Conservation (phyloP, 768 basidiomycete genomes). For the Boletus coccyginus region DNA sequence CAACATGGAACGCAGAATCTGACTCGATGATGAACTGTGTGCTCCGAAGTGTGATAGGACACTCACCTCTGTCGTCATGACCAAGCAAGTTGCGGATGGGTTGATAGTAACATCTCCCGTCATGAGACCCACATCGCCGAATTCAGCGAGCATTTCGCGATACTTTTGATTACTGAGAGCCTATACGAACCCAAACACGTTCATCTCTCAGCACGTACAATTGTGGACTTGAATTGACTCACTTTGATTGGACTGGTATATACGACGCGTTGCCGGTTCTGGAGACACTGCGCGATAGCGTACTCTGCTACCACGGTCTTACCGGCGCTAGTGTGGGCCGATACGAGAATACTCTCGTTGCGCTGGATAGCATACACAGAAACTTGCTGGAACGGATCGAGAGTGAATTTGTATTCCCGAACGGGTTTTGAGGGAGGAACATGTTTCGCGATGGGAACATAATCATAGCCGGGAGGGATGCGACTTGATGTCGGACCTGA, state of each 20-base stretch:
- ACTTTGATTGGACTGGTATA: slow-evolving; percentile 99
- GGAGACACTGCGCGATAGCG: slow-evolving; percentile 95
- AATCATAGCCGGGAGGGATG: slow-evolving; percentile 88
- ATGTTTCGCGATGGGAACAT: slow-evolving; percentile 87
- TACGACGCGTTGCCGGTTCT: slow-evolving; percentile 92
- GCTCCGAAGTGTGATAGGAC: neutral
- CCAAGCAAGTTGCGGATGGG: slow-evolving; percentile 92
- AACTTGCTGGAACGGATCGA: slow-evolving; percentile 97
- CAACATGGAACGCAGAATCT: slow-evolving; percentile 98
- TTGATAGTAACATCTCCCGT: slow-evolving; percentile 99
- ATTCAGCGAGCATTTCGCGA: slow-evolving; percentile 94
- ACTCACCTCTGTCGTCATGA: slow-evolving; percentile 98
- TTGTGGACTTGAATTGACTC: slow-evolving; percentile 31
- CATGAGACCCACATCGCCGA: slow-evolving; percentile 98
- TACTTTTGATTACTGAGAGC: slow-evolving; percentile 99
- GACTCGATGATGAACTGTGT: neutral
- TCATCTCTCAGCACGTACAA: slow-evolving; percentile 10
- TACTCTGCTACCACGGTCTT: slow-evolving; percentile 99
- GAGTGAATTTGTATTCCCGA: slow-evolving; percentile 90
- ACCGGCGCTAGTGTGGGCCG: slow-evolving; percentile 97
- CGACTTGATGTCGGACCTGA: slow-evolving; percentile 94
- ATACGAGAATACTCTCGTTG: slow-evolving; percentile 96
- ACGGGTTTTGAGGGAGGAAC: slow-evolving; percentile 89
- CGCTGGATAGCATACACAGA: slow-evolving; percentile 94
- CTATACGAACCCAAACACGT: slow-evolving; percentile 42